Evolutionary conservation across 768 basidiomycete species (phyloP).

Genomic region (Mycena filopes): DNA sequence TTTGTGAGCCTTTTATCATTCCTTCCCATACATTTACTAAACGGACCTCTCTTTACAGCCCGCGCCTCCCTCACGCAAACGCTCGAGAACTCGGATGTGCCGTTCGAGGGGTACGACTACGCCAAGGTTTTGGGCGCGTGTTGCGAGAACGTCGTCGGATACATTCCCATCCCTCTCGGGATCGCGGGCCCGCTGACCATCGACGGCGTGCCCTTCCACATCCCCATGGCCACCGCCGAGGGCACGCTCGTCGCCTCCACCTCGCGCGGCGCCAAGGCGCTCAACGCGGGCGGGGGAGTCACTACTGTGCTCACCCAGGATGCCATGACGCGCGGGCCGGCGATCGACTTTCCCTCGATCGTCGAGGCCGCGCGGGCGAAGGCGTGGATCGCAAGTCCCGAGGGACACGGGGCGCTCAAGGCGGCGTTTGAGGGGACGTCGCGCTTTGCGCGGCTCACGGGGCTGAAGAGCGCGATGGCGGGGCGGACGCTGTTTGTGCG

Average conservation of each 20-base stretch:
- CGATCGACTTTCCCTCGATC: constrained; percentile 92
- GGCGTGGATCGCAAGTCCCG: constrained; percentile 85
- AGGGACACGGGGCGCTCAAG: constrained; percentile 80
- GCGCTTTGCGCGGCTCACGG: constrained; percentile 88
- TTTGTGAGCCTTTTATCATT: constrained; percentile 70
- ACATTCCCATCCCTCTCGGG: constrained; percentile 95
- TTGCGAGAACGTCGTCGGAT: constrained; percentile 99
- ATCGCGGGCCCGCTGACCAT: constrained; percentile 95
- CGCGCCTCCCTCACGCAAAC: constrained; percentile 87
- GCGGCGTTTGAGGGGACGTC: constrained; percentile 95
- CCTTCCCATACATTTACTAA: constrained; percentile 2
- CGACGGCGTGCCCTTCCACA: constrained; percentile 85
- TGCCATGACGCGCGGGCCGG: constrained; percentile 99
- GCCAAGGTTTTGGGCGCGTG: constrained; percentile 94
- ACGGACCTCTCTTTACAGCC: constrained; percentile 58
- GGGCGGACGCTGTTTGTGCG: constrained; percentile 94
- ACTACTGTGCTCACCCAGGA: constrained; percentile 92
- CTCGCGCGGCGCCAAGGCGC: constrained; percentile 96
- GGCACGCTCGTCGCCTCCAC: constrained; percentile 98
- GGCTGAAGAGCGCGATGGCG: constrained; percentile 89
- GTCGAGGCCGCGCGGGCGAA: constrained; percentile 84
- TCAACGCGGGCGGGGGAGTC: constrained; percentile 96
- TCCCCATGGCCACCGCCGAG: constrained; percentile 99
- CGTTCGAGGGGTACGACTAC: constrained; percentile 91
- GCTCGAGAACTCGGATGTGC: constrained; percentile 85